Percentiles rank a stretch among this genome's conserved stretches.
Conservation (phyloP, 257 asterid genomes). For the Thymus quinquecostatus region DNA sequence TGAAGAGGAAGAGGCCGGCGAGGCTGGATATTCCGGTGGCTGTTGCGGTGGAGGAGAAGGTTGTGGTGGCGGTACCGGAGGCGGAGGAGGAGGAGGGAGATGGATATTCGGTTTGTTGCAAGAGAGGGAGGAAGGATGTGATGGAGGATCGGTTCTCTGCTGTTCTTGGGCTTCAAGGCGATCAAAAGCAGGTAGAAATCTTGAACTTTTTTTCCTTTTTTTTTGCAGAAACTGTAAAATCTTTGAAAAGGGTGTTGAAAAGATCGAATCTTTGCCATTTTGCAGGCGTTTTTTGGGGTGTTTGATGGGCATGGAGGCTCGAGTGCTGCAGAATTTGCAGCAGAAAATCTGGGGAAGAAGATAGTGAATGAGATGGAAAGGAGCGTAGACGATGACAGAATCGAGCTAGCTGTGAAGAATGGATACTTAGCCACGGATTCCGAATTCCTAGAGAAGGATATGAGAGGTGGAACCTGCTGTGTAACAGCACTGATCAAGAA, state of each 20-base stretch:
- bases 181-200: conserved; percentile 53
- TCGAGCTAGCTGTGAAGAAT: conserved; percentile 53
- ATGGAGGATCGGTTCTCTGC: conserved; percentile 89
- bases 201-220: too few relatives aligned
- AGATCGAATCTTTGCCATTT: not conserved
- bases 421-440: conserved; percentile 74
- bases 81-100: conserved; percentile 68
- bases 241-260: not conserved
- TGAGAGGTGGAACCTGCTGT: conserved; percentile 73
- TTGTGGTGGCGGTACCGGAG: conserved; percentile 17
- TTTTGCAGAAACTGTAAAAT: too few relatives aligned
- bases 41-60: conserved; percentile 18
- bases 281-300: conserved; percentile 69
- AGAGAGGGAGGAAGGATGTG: conserved; percentile 72
- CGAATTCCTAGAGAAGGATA: conserved; percentile 56
- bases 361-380: conserved; percentile 41
- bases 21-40: conserved; percentile 56
- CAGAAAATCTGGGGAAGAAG: conserved; percentile 53
- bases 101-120: conserved; percentile 72
- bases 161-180: conserved; percentile 44
- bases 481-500: conserved; percentile 67
- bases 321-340: conserved; percentile 77
- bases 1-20: conserved; percentile 71
- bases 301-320: conserved; percentile 87
- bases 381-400: conserved; percentile 6